phyloP scores from a whole-genome alignment of 1,139 yeast species.

The Candida neerlandica region DNA sequence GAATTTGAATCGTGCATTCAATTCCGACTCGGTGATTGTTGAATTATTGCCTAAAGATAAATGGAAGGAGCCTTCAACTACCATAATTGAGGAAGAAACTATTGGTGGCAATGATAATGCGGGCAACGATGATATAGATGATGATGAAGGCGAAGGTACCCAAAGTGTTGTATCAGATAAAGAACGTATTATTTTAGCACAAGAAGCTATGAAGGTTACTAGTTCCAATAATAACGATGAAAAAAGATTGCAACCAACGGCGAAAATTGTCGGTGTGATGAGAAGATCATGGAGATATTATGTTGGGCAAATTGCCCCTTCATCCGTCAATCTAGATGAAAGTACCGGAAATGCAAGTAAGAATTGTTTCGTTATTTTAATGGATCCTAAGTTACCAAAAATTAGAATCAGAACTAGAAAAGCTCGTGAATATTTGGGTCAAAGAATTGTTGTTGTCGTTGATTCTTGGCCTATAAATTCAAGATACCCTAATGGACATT shows the following conservation, averaged over 20 bases:
- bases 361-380: slow-evolving; percentile 79
- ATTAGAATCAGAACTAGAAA: slow-evolving; percentile 86
- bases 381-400: slow-evolving; percentile 89
- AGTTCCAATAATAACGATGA: slow-evolving; percentile 30
- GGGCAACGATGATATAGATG: slow-evolving; percentile 50
- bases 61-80: slow-evolving; percentile 86
- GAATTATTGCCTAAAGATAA: slow-evolving; percentile 83
- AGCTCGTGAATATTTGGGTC: slow-evolving; percentile 77
- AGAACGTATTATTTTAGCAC: slow-evolving; percentile 73
- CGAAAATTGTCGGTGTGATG: slow-evolving; percentile 82
- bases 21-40: slow-evolving; percentile 89
- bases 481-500: slow-evolving; percentile 92
- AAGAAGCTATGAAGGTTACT: slow-evolving; percentile 71
- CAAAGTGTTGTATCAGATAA: slow-evolving; percentile 62
- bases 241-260: slow-evolving; percentile 78
- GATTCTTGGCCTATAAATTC: slow-evolving; percentile 91
- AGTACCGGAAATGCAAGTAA: slow-evolving; percentile 61
- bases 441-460: slow-evolving; percentile 87
- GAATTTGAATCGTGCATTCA: slow-evolving; percentile 85
- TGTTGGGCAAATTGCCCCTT: slow-evolving; percentile 90
- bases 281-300: slow-evolving; percentile 96
- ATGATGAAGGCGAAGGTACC: slow-evolving; percentile 17
- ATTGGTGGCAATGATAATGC: slow-evolving; percentile 64
- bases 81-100: slow-evolving; percentile 74
- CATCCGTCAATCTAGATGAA: slow-evolving; percentile 63